phyloP scores from a whole-genome alignment of 1,284 basidiomycete species.

The Thelephora terrestris region DNA sequence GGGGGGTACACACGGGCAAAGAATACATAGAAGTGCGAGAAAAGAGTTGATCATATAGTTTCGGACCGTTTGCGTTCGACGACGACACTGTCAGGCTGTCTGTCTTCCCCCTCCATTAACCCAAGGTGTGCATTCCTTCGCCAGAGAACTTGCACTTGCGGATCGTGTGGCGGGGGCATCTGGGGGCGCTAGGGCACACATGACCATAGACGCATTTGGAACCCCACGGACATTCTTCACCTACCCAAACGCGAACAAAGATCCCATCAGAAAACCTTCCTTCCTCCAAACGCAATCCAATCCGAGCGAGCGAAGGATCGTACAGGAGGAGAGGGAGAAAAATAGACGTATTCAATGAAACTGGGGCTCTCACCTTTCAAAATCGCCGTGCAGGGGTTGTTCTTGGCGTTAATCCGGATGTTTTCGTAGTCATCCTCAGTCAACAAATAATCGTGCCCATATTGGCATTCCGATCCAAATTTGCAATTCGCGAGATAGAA shows the following conservation, averaged over 20 bases:
- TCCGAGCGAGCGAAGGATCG: not conserved
- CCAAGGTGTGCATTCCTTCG: slow-evolving; percentile 15
- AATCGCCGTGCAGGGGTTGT: slow-evolving; percentile 44
- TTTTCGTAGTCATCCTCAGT: slow-evolving; percentile 39
- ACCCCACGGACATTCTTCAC: slow-evolving; percentile 43
- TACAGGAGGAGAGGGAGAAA: not conserved
- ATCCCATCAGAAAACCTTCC: not conserved
- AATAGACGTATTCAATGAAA: not conserved
- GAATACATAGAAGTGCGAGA: no score
- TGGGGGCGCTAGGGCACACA: slow-evolving; percentile 35
- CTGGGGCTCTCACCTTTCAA: slow-evolving; percentile 33
- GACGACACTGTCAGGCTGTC: no score
- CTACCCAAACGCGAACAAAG: slow-evolving; percentile 21
- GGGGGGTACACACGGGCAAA: no score
- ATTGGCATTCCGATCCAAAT: slow-evolving; percentile 43
- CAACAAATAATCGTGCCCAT: slow-evolving; percentile 47
- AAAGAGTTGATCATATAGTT: no score
- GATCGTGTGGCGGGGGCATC: slow-evolving; percentile 42
- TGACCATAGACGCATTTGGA: slow-evolving; percentile 55
- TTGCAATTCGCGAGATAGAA: slow-evolving; percentile 51
- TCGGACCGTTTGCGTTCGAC: no score
- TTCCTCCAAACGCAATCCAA: not conserved
- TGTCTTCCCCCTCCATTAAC: no score
- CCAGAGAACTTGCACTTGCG: slow-evolving; percentile 48
- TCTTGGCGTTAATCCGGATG: slow-evolving; percentile 43